Conservation (phyloP, 176 grass and related monocot genomes). For the Musa schizocarpa region DNA sequence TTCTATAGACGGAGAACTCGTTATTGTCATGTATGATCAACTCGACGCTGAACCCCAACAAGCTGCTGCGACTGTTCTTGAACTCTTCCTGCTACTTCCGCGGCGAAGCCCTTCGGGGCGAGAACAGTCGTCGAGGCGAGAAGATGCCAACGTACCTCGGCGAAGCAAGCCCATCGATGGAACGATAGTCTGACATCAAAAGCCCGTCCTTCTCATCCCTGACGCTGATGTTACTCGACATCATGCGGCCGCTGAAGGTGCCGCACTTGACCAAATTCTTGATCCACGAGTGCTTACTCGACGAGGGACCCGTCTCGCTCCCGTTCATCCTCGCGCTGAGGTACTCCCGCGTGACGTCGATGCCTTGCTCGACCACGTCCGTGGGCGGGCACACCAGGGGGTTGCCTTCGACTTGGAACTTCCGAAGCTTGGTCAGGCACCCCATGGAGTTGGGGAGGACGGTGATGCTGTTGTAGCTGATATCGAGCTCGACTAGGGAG, state of each 20-base stretch:
- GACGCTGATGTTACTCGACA: conserved; percentile 20
- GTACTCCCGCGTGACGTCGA: conserved; percentile 15
- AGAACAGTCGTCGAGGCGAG: conserved; percentile 79
- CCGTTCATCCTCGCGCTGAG: conserved; percentile 14
- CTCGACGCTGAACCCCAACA: too few species aligned
- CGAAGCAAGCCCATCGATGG: conserved; percentile 54
- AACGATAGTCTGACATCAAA: conserved; percentile 59
- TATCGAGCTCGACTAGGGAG: conserved; percentile 23
- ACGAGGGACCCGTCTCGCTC: neutral
- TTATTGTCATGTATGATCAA: too few species aligned
- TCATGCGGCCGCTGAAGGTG: conserved; percentile 24
- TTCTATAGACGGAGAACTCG: too few species aligned
- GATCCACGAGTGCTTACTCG: conserved; percentile 10
- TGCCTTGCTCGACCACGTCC: conserved; percentile 18
- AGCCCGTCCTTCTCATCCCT: conserved; percentile 37
- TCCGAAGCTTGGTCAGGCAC: conserved; percentile 21
- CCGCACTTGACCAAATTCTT: conserved; percentile 17
- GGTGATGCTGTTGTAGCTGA: conserved; percentile 27
- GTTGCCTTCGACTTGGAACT: conserved; percentile 23
- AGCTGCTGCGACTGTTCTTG: too few species aligned
- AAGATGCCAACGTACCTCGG: conserved; percentile 61
- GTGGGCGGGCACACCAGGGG: conserved; percentile 17
- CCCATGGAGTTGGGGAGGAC: conserved; percentile 22
- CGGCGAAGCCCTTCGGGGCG: conserved; percentile 37
- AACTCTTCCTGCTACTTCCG: conserved; percentile 22